Conservation (phyloP, 2,329 filamentous ascomycete genomes). For the Pleoardoris graminearum region DNA sequence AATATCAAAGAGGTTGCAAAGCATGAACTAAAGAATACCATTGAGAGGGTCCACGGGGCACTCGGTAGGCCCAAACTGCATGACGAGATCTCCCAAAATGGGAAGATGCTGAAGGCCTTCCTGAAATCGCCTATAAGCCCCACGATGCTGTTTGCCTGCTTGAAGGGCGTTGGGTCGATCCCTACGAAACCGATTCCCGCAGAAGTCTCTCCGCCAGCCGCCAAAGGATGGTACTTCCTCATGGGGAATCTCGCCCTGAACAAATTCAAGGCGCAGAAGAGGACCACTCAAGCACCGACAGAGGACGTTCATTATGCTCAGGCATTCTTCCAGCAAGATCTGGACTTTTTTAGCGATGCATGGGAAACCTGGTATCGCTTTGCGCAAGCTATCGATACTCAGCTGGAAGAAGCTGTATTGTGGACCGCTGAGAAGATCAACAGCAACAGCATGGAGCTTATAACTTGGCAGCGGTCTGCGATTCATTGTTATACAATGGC, state of each 20-base stretch:
- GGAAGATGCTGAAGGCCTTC: conserved; percentile 78
- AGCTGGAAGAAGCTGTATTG: conserved; percentile 82
- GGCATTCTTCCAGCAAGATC: conserved; percentile 76
- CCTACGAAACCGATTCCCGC: conserved; percentile 55
- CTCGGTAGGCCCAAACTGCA: conserved; percentile 77
- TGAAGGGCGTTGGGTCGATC: conserved; percentile 70
- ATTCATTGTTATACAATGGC: conserved; percentile 80
- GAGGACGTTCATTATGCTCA: conserved; percentile 83
- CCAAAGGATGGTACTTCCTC: conserved; percentile 89
- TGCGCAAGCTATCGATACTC: conserved; percentile 84
- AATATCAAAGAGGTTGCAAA: conserved; percentile 90
- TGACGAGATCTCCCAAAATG: conserved; percentile 82
- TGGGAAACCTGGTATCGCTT: conserved; percentile 93
- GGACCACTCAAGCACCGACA: conserved; percentile 75
- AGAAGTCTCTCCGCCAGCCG: conserved; percentile 70
- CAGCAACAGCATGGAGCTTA: conserved; percentile 73
- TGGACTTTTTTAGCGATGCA: conserved; percentile 78
- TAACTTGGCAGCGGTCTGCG: conserved; percentile 74
- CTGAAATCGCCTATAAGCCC: conserved; percentile 85
- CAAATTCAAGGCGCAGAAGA: conserved; percentile 80
- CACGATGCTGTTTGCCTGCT: conserved; percentile 74
- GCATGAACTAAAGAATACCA: conserved; percentile 84
- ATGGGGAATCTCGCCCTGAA: conserved; percentile 85
- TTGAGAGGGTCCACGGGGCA: conserved; percentile 89
- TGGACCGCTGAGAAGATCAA: conserved; percentile 94